Base-by-base conservation (phyloP, 108 stramenopile species). In the Hondaea fermentalgiana region DNA sequence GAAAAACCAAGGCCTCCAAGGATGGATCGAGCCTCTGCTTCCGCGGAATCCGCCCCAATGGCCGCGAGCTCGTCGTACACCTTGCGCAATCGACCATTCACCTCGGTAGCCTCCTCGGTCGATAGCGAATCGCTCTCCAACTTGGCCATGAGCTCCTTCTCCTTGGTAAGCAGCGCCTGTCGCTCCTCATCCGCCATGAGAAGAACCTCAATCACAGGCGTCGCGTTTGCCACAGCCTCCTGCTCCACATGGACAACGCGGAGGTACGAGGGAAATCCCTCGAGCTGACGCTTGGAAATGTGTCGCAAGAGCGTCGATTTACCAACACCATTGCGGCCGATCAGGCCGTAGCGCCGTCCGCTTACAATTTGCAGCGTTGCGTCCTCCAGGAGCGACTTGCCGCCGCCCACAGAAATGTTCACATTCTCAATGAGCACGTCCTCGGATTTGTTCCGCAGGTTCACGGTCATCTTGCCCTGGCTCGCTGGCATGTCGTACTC, bases 281-380 rank as follows among this genome's bases (percentile, higher is more conserved):
- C 93, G 51, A 94, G 89, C 53, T 93, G 72, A 44, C 92, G 91
- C 44, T 83, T 57, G 89, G 95, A 83, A 90, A 95, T 87, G 72
- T 94, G 69, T 45, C 94, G 92, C 92, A 96, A 72, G 64, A 96
- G 88, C 43, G 96, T 96, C 44, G 96, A 95, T 90, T 97, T 98
- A 3, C 98, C 98, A 64, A 94, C 93, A 4, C 95, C 97, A 91
- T 97, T 97, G 12, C 95, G 88, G 8, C 97, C 97, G 89, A 97
- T 95, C 45, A 97, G 88, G 28, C 97, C 97, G 91, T 97, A 97
- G 43, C 96, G 87, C 10, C 95, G 90, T 23, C 95, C 95, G 49
- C 89, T 59, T 10, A 93, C 92, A 17, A 97, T 76, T 4, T 91
- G 95, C 55, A 95, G 91, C n/a, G 91, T 87, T 6, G 95, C 95